These are phyloP conservation scores for Raffaelea deltoideospora DNA, from an alignment of 2,329 filamentous ascomycete species.

Conservation along the genomic window DNA sequence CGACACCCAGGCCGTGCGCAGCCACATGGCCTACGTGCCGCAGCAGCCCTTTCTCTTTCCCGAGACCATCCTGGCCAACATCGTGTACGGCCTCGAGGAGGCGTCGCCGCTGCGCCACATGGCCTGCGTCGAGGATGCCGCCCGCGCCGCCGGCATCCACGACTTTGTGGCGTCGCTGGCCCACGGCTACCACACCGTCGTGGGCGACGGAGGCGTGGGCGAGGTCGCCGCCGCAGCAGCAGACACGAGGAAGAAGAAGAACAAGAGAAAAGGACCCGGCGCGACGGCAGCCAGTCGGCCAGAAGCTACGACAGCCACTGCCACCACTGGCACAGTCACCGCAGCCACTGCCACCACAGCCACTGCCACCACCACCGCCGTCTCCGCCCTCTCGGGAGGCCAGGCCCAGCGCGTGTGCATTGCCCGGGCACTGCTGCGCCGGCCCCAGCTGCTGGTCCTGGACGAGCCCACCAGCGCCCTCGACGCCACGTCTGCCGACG, in stretches of 20 bases:
- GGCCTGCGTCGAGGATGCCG: conserved; percentile 32
- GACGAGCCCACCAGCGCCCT: conserved; percentile 80
- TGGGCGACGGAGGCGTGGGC: conserved; percentile 47
- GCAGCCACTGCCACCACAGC: background rate
- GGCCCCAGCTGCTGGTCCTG: conserved; percentile 58
- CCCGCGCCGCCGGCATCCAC: conserved; percentile 50
- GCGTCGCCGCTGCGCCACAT: conserved; percentile 32
- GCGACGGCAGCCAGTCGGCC: too few relatives aligned
- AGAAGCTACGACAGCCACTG: too few relatives aligned
- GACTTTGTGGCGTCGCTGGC: conserved; percentile 63
- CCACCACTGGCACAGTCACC: background rate
- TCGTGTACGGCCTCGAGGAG: conserved; percentile 57
- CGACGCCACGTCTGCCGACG: conserved; percentile 51
- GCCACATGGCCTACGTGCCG: conserved; percentile 50
- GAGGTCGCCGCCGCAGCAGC: conserved; percentile 27
- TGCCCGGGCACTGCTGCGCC: conserved; percentile 59
- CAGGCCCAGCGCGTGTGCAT: conserved; percentile 74
- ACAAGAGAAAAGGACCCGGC: too few relatives aligned
- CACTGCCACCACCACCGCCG: background rate
- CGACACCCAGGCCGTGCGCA: conserved; percentile 44
- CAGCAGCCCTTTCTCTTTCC: conserved; percentile 68
- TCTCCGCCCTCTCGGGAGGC: conserved; percentile 55
- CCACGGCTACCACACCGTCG: conserved; percentile 51
- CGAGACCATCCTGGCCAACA: conserved; percentile 62
- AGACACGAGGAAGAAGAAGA: background rate